phyloP scores from a whole-genome alignment of 2,329 filamentous ascomycete species.

The Alternaria gansuensis region DNA sequence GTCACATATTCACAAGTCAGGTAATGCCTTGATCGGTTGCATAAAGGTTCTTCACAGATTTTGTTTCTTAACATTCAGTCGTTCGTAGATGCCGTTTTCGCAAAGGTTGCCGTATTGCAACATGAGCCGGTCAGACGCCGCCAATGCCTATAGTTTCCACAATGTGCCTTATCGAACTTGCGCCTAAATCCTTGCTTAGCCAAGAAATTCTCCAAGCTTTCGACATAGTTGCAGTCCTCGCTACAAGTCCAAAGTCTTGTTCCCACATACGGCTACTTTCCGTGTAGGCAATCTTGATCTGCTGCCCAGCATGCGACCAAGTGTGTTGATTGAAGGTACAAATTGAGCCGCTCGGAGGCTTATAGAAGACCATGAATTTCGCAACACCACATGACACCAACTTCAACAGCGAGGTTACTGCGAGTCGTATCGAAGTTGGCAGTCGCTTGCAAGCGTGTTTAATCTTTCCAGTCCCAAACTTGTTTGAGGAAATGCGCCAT shows the following conservation, averaged over 20 bases:
- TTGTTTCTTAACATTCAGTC: constrained; percentile 7
- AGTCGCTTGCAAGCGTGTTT: constrained; percentile 20
- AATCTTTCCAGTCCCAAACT: constrained; percentile 96
- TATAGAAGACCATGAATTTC: constrained; percentile 22
- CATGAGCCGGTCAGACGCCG: constrained; percentile 39
- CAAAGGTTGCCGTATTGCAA: constrained; percentile 36
- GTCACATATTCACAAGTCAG: background rate
- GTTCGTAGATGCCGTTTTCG: constrained; percentile 26
- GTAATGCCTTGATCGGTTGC: background rate
- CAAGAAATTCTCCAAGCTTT: background rate
- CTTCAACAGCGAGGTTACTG: background rate
- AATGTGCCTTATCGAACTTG: background rate
- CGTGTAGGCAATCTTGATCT: constrained; percentile 27
- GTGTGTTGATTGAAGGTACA: constrained; percentile 13
- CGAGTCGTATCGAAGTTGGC: constrained; percentile 5
- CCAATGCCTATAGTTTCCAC: constrained; percentile 34
- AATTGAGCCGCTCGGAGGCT: constrained; percentile 23
- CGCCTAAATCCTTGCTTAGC: constrained; percentile 14
- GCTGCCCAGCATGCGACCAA: constrained; percentile 50
- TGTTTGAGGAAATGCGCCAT: constrained; percentile 93
- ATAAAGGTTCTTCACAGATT: background rate
- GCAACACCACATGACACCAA: constrained; percentile 18
- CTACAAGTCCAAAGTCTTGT: constrained; percentile 4
- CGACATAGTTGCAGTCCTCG: constrained; percentile 22
- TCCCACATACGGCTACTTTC: background rate